Conservation (phyloP, 306 rosid genomes). For the Arachis stenosperma region DNA sequence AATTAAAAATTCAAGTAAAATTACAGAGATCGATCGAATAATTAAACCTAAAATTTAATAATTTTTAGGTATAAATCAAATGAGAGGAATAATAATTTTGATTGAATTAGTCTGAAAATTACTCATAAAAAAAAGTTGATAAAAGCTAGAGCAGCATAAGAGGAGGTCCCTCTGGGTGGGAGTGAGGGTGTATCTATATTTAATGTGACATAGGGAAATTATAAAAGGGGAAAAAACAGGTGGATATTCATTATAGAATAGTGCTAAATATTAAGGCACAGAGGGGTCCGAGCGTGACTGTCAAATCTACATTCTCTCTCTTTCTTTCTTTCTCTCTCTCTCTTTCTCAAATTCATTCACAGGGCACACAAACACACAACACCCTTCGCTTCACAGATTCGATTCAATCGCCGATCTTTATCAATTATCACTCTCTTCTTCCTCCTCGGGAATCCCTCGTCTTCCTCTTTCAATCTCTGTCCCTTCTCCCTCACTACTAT, state of each 20-base stretch:
- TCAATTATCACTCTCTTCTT: slow-evolving; percentile 20
- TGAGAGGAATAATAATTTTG: background rate
- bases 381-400: slow-evolving; percentile 68
- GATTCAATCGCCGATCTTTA: slow-evolving; percentile 70
- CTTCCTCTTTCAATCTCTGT: slow-evolving; percentile 57
- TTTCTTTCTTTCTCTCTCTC: slow-evolving; percentile 45
- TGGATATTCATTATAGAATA: slow-evolving; percentile 48
- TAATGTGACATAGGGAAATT: background rate
- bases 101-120: too few species aligned
- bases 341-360: slow-evolving; percentile 26
- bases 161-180: slow-evolving; percentile 28
- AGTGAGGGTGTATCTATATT: background rate
- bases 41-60: too few species aligned
- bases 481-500: slow-evolving; percentile 50
- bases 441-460: slow-evolving; percentile 65
- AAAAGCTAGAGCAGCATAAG: too few species aligned
- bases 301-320: slow-evolving; percentile 92
- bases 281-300: slow-evolving; percentile 78
- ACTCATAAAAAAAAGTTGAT: too few species aligned
- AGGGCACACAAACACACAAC: background rate
- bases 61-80: too few species aligned
- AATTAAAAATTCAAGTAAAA: too few species aligned
- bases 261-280: slow-evolving; percentile 52
- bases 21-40: too few species aligned
- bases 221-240: slow-evolving; percentile 30